phyloP scores from a whole-genome alignment of 225 moss, liverwort and hornwort genomes.

The Sphagnum tenellum region DNA sequence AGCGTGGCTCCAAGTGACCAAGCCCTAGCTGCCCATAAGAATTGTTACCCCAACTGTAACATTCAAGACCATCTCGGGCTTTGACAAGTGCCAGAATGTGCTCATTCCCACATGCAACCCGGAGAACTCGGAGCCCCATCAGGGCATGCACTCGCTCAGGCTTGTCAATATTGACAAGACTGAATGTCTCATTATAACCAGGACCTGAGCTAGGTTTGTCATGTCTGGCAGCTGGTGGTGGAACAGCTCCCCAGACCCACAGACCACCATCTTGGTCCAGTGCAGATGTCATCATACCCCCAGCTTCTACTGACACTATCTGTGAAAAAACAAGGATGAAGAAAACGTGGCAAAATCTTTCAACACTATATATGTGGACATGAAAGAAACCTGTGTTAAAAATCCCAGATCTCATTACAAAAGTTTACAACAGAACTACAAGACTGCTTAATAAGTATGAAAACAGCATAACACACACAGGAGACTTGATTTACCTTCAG shows the following conservation, averaged over 20 bases:
- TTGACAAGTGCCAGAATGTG: constrained; percentile 45
- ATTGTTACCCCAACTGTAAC: constrained; percentile 53
- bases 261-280: constrained; percentile 38
- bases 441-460: too few species aligned
- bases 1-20: constrained; percentile 22
- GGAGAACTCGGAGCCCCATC: constrained; percentile 22
- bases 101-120: constrained; percentile 48
- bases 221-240: background rate
- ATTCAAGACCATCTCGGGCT: constrained; percentile 16
- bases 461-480: too few species aligned
- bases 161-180: constrained; percentile 29
- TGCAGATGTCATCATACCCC: constrained; percentile 51
- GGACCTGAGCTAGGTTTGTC: too few species aligned
- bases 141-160: constrained; percentile 39
- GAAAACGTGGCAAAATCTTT: too few species aligned
- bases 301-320: constrained; percentile 41
- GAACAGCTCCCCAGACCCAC: constrained; percentile 54
- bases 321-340: constrained; percentile 1
- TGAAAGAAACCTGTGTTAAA: too few species aligned
- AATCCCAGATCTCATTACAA: too few species aligned
- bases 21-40: constrained; percentile 47
- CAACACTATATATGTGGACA: too few species aligned
- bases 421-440: too few species aligned
- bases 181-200: constrained; percentile 5
- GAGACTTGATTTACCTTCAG: too few species aligned